Base-by-base conservation (phyloP, 768 basidiomycete genomes). In the Tylopilus plumbeoviolaceoides region DNA sequence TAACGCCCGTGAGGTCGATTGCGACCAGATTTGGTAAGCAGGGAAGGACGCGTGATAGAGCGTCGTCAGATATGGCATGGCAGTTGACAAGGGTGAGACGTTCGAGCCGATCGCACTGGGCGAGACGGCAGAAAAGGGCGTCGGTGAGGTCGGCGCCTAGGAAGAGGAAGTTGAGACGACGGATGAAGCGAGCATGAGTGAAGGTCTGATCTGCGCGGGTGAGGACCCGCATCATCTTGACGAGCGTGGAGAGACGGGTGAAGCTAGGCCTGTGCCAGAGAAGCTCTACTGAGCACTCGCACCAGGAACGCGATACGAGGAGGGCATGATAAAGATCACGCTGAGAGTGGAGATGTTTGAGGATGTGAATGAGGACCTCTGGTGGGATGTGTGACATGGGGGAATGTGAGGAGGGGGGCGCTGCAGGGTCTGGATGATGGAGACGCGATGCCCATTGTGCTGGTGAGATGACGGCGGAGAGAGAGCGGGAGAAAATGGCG, bases 261-360 rank as follows among this genome's bases (percentile, higher is more conserved):
- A 98, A 83, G 48, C 77, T 76, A 18, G 95, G 95, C 63, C 90
- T 88, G 70, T 93, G 87, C 95, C 95, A 99, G 21, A 98, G 78
- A 20, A 98, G 79, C 69, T 98, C 91, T 40, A 95, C 93, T 28
- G 92, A 85, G 70, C 93, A 97, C 66, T 95, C 88, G 77, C 93
- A 98, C 94, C 95, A 99, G 25, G 83, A 79, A 52, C 91, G 84
- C 18, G 85, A 93, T 25, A 98, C 94, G 51, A 87, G 83, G 55
- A 95, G 78, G 38, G 82, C 78, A 58, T 77, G 75, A 57, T 87
- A 81, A 44, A 98, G 78, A 69, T 95, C 90, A 54, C 79, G 77
- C 28, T 85, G 74, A 0, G 82, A 77, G 59, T 87, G 81, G 12
- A 99, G 77, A 61, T 93, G 83, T 59, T 87, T 89, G 60, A 99